These are phyloP conservation scores for Apiotrichum gracile DNA, from an alignment of 1,284 basidiomycete species.

Conservation along the genomic window DNA sequence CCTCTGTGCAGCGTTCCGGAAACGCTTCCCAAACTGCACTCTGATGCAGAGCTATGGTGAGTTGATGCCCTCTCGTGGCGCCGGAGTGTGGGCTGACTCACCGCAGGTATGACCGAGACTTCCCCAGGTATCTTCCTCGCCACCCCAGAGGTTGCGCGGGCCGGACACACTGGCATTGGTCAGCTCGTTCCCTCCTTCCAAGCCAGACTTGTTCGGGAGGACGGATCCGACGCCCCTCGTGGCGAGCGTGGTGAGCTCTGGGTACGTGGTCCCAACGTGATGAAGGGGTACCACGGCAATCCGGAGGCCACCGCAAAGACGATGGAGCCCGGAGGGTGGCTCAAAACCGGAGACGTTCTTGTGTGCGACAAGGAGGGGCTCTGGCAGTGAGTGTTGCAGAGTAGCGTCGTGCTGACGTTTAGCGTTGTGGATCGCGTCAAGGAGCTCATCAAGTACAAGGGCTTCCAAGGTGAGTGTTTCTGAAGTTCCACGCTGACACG, in stretches of 20 bases:
- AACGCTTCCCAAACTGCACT: not conserved
- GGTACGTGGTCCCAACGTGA: constrained; percentile 67
- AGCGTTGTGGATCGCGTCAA: constrained; percentile 55
- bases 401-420: constrained; percentile 25
- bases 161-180: constrained; percentile 61
- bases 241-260: constrained; percentile 73
- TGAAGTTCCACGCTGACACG: not conserved
- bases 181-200: constrained; percentile 70
- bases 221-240: constrained; percentile 48
- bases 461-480: constrained; percentile 40
- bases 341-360: constrained; percentile 76
- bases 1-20: constrained; percentile 25
- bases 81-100: too few relatives aligned
- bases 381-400: constrained; percentile 50
- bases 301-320: constrained; percentile 58
- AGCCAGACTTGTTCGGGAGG: constrained; percentile 57
- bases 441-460: constrained; percentile 72
- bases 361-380: constrained; percentile 58
- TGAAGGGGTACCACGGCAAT: constrained; percentile 69
- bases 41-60: constrained; percentile 42
- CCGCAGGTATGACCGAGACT: constrained; percentile 45
- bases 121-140: constrained; percentile 37
- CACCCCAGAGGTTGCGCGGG: constrained; percentile 29
- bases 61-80: too few relatives aligned
- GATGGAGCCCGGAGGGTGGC: constrained; percentile 64